A percentile compares a stretch with the other conserved stretches of the same genome.
phyloP scores from a whole-genome alignment of 2,329 filamentous ascomycete species.

The Cladosporium oxysporum region DNA sequence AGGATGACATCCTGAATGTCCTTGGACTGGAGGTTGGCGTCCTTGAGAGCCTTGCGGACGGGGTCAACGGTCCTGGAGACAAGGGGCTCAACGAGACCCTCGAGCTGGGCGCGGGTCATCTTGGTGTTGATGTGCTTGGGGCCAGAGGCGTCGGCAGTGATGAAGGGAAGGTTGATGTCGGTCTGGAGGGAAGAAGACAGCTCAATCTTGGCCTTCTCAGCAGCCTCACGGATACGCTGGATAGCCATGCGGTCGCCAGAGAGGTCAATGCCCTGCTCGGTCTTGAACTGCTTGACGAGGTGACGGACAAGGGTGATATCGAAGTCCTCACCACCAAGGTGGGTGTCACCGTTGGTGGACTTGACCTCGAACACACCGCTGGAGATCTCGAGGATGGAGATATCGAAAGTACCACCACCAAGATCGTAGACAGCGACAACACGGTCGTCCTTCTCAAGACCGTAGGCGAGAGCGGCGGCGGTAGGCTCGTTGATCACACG shows the following conservation, averaged over 20 bases:
- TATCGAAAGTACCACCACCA: slow-evolving; percentile 98
- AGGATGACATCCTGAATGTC: slow-evolving; percentile 98
- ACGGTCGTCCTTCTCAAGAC: slow-evolving; percentile 92
- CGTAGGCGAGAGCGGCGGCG: slow-evolving; percentile 91
- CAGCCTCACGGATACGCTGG: slow-evolving; percentile 97
- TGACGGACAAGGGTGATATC: slow-evolving; percentile 93
- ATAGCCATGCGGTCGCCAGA: slow-evolving; percentile 95
- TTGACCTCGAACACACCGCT: slow-evolving; percentile 98
- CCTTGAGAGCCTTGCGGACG: slow-evolving; percentile 95
- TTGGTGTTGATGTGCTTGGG: slow-evolving; percentile 99
- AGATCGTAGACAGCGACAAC: slow-evolving; percentile 96
- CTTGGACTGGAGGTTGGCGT: slow-evolving; percentile 85
- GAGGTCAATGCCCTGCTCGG: slow-evolving; percentile 87
- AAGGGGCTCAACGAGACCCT: slow-evolving; percentile 87
- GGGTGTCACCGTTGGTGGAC: slow-evolving; percentile 98
- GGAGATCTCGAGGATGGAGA: slow-evolving; percentile 95
- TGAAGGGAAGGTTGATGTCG: slow-evolving; percentile 98
- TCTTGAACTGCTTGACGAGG: slow-evolving; percentile 95
- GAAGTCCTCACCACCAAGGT: slow-evolving; percentile 97
- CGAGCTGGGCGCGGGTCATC: slow-evolving; percentile 88
- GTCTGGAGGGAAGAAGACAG: slow-evolving; percentile 92
- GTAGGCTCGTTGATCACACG: slow-evolving; percentile 98
- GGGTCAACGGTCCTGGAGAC: slow-evolving; percentile 86
- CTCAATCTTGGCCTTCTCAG: slow-evolving; percentile 99
- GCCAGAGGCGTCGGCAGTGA: slow-evolving; percentile 91